phyloP scores from a whole-genome alignment of 2,329 filamentous ascomycete genomes.

The Chlorencoelia australis region DNA sequence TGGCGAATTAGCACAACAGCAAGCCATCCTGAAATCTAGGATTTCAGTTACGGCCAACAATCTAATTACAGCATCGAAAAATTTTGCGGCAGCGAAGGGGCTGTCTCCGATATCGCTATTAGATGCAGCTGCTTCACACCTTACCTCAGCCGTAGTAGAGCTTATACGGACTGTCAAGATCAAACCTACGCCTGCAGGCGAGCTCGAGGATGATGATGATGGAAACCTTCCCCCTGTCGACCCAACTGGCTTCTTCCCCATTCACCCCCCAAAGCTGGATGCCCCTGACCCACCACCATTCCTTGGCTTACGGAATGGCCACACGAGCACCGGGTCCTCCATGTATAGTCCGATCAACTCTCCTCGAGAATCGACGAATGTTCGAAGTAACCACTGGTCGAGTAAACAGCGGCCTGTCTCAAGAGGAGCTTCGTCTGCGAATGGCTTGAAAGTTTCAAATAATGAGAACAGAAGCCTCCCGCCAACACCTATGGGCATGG shows the following conservation, averaged over 20 bases:
- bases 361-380: slow-evolving; percentile 47
- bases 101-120: slow-evolving; percentile 87
- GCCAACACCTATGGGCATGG: slow-evolving; percentile 27
- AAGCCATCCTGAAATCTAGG: slow-evolving; percentile 63
- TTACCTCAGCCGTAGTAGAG: slow-evolving; percentile 78
- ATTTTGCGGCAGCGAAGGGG: slow-evolving; percentile 72
- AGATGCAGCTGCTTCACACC: slow-evolving; percentile 85
- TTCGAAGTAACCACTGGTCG: slow-evolving; percentile 23
- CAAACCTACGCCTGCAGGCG: slow-evolving; percentile 59
- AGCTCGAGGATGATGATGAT: slow-evolving; percentile 71
- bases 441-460: slow-evolving; percentile 14
- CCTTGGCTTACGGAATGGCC: slow-evolving; percentile 44
- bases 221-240: slow-evolving; percentile 57
- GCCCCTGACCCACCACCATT: slow-evolving; percentile 37
- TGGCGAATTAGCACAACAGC: slow-evolving; percentile 42
- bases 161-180: slow-evolving; percentile 79
- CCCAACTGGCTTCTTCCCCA: slow-evolving; percentile 59
- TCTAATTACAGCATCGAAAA: slow-evolving; percentile 88
- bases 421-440: slow-evolving; percentile 13
- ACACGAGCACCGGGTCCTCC: slow-evolving; percentile 58
- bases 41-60: slow-evolving; percentile 94
- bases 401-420: slow-evolving; percentile 20
- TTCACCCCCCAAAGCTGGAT: slow-evolving; percentile 30
- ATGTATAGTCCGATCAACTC: slow-evolving; percentile 66
- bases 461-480: too few relatives aligned